Evolutionary conservation across 176 grass and related monocot species (phyloP).

Genomic region (Pontederia paniculata): DNA sequence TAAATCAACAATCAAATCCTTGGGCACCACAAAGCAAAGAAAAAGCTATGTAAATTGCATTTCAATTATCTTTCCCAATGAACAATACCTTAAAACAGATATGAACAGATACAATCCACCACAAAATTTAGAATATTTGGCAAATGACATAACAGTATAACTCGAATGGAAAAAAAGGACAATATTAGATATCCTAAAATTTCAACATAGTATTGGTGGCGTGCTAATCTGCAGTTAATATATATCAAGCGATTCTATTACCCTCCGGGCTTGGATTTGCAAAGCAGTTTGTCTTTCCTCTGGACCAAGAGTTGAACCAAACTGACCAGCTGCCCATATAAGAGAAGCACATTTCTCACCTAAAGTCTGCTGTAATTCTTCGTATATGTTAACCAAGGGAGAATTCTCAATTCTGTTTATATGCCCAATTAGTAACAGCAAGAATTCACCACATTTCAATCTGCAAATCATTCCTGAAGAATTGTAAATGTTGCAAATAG

Average conservation of each 20-base stretch:
- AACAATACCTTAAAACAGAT: too few relatives aligned
- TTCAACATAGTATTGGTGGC: too few relatives aligned
- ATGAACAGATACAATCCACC: too few relatives aligned
- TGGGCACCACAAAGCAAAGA: too few relatives aligned
- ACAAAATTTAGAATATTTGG: too few relatives aligned
- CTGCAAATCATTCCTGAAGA: constrained; percentile 24
- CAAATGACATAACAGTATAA: too few relatives aligned
- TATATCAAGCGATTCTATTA: constrained; percentile 73
- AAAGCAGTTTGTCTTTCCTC: constrained; percentile 86
- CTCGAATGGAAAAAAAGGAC: too few relatives aligned
- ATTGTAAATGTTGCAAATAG: background rate
- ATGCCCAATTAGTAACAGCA: constrained; percentile 73
- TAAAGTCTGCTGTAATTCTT: constrained; percentile 60
- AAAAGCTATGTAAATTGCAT: too few relatives aligned
- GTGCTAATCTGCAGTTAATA: constrained; percentile 2
- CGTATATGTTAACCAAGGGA: constrained; percentile 53
- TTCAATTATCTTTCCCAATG: too few relatives aligned
- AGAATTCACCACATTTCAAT: constrained; percentile 91
- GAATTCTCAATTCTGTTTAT: constrained; percentile 75
- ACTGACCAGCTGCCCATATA: constrained; percentile 83
- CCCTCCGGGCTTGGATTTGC: constrained; percentile 83
- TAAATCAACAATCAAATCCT: too few relatives aligned
- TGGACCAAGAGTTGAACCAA: constrained; percentile 70
- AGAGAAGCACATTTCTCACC: constrained; percentile 75
- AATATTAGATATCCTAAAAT: too few relatives aligned